Base-by-base conservation (phyloP, 805 yeast genomes). In the Yamadazyma endophytica region DNA sequence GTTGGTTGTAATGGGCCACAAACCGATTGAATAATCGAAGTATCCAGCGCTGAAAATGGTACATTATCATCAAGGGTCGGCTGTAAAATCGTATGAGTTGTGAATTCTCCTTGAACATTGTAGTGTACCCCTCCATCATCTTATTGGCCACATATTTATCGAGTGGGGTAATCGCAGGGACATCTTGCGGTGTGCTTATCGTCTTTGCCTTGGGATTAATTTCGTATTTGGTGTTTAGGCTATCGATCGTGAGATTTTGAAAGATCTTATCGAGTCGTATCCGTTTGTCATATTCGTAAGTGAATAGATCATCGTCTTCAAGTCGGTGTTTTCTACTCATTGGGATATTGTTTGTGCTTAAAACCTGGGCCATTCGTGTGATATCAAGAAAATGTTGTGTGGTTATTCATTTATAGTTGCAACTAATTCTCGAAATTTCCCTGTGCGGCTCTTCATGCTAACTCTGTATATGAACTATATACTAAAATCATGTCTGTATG, bases 41-140 rank as follows among this genome's bases (percentile, higher is more conserved):
- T 8, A 52, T 45, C 71, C 71, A 65, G 26, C 31, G 22, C 35
- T 63, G 64, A 37, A 61, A 62, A 22, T 46, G 50, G 17, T 41
- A 44, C 3, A 46, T 36, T 11, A 64, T 32, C 13, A 64, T 14
- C 8, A 46, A 33, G n/a, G 40, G 30, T n/a, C 48, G 50, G 33
- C 46, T 50, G 32, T 48, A 50, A 48, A 58, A 54, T 16, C 28
- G 41, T 13, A 60, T 42, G 12, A 64, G 25, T 26, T 35, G 32
- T n/a, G 19, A 14, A 18, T 32, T 26, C 6, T 23, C 9, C 13
- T 41, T 24, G 11, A 30, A 31, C 12, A 16, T 28, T 9, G 26
- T n/a, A 12, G 17, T 32, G 25, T 28, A 41, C n/a, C 31, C 27
- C 15, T 32, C 33, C 28, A 41, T 31, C 19, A 41, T 32, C 28